These are phyloP conservation scores for Musa balbisiana DNA, from an alignment of 202 grass and related monocot species.

Conservation along the genomic window DNA sequence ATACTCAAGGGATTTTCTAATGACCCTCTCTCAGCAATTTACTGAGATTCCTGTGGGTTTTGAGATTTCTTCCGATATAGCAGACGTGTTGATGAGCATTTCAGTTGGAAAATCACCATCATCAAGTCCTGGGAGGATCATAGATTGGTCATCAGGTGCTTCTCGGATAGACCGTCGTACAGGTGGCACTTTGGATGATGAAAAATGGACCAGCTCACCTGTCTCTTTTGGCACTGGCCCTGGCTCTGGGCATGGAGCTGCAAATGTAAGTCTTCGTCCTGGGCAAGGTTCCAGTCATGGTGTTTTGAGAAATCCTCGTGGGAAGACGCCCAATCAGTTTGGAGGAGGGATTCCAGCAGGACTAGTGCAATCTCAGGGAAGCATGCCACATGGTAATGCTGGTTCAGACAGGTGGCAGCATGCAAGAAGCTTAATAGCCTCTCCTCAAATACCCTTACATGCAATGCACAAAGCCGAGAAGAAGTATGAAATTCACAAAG, in stretches of 20 bases:
- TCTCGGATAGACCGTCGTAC: conserved; percentile 52
- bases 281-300: conserved; percentile 54
- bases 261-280: conserved; percentile 43
- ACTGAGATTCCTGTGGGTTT: conserved; percentile 70
- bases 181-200: conserved; percentile 45
- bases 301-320: conserved; percentile 62
- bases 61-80: conserved; percentile 41
- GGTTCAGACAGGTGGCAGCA: conserved; percentile 88
- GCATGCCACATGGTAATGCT: conserved; percentile 21
- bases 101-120: conserved; percentile 43
- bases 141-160: conserved; percentile 32
- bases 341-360: conserved; percentile 45
- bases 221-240: conserved; percentile 37
- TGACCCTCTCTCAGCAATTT: conserved; percentile 49
- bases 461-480: conserved; percentile 78
- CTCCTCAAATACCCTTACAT: conserved; percentile 59
- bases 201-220: conserved; percentile 58
- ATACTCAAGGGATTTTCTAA: conserved; percentile 84
- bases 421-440: conserved; percentile 63
- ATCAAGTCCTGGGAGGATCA: conserved; percentile 47
- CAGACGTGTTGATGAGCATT: conserved; percentile 40
- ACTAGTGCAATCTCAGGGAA: conserved; percentile 31
- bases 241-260: conserved; percentile 41
- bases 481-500: conserved; percentile 63
- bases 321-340: conserved; percentile 38